These are phyloP conservation scores for Mycena crocata DNA, from an alignment of 768 basidiomycete genomes.

Conservation along the genomic window DNA sequence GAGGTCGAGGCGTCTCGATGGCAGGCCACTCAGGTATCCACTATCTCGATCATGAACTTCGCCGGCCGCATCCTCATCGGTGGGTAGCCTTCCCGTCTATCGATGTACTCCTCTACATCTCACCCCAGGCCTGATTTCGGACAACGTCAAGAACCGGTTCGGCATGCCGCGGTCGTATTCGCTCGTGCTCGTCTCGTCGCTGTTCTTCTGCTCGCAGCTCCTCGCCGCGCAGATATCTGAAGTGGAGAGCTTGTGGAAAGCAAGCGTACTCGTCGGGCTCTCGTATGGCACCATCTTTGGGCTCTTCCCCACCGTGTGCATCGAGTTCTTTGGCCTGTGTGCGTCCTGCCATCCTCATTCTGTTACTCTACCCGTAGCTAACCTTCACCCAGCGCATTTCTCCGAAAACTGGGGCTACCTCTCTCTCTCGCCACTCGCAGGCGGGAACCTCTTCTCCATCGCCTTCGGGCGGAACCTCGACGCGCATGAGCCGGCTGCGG, in stretches of 20 bases:
- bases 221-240: conserved; percentile 65
- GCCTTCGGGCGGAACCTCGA: conserved; percentile 78
- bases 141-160: conserved; percentile 68
- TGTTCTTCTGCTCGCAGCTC: conserved; percentile 82
- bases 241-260: conserved; percentile 75
- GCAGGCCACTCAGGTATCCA: conserved; percentile 89
- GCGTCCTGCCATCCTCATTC: conserved; percentile 38
- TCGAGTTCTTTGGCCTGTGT: conserved; percentile 82
- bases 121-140: conserved; percentile 72
- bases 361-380: not conserved
- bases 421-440: conserved; percentile 67
- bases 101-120: not conserved
- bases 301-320: conserved; percentile 66
- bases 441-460: conserved; percentile 76
- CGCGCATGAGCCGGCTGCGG: conserved; percentile 59
- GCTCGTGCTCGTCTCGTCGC: conserved; percentile 70
- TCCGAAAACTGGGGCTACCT: conserved; percentile 78
- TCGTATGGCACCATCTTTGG: conserved; percentile 71
- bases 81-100: conserved; percentile 43
- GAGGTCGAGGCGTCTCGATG: conserved; percentile 74
- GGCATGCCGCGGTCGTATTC: conserved; percentile 75
- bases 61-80: conserved; percentile 82
- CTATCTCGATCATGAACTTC: conserved; percentile 86
- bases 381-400: conserved; percentile 58
- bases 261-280: conserved; percentile 54